Base-by-base conservation (phyloP, 1,284 basidiomycete genomes). In the Sanghuangporus baumii region DNA sequence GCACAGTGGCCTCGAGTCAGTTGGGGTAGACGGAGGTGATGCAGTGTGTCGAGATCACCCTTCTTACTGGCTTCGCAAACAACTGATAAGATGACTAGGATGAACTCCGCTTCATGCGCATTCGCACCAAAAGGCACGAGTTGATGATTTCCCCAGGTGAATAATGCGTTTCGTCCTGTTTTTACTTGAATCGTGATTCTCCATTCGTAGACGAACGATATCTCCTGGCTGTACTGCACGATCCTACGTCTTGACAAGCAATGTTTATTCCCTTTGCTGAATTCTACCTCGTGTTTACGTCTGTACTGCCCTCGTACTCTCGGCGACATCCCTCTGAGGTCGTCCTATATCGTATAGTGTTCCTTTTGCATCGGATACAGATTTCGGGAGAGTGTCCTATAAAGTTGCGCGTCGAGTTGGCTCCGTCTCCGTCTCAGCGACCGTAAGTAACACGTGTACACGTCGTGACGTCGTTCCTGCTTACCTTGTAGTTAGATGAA, bases 141-240 rank as follows among this genome's bases (percentile, higher is more conserved):
- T 80, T 97, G 63, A 93, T 97, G 85, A 94, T 97, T 66, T 94
- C 94, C 2, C 94, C 94, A 64, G 91, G 94, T 94, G 64, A 51
- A 86, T 12, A 57, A 38, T 54, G 43, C n/a, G 34, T 3, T 43
- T 16, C 48, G 26, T 48, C 31, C 47, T 12, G n/a, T 9, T 41
- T 41, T 47, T 51, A 26, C 50, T 46, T n/a, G 31, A 46, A 34
- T 38, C 37, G 47, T 64, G 47, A 16, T 14, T 26, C 4, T 18
- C 59, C 61, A 18, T 16, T n/a, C 23, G 5, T 72, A 94, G 93
- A 93, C 69, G 87, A 90, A 64, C 81, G 83, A 69, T 94, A 89
- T 75, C 78, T 94, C n/a, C 81, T 94, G 26, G 91, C 90, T 7
- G 90, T 94, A 6, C 76, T 94, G 23, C 91, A 94, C 71, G 91